Evolutionary conservation across 2,329 filamentous ascomycete genomes (phyloP), one percentile per base, ranked within the genome.

Genomic region (Lachnum nothofagi): DNA sequence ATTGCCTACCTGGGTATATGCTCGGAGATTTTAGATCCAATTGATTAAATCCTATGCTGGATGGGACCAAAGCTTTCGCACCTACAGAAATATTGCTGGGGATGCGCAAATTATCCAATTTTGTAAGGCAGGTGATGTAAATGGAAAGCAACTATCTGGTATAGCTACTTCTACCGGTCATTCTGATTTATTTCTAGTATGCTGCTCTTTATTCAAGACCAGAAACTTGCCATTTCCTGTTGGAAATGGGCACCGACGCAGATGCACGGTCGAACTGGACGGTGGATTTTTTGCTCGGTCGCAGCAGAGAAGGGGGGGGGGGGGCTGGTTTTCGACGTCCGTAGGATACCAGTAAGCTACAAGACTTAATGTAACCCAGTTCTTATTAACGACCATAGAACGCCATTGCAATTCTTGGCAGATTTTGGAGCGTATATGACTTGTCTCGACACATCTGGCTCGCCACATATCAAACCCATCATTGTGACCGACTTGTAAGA

Each of bases 1-100:
- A 10, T 29, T 52, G 12, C 49, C 44, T 2, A 41, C 12, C 14
- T 52, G 42, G 50, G 42, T 52, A 24, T 39, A 17, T 37, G 42
- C 50, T 31, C 29, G 46, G 24, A 33, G 16, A 10, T 52, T 29
- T 7, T 33, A 52, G n/a, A 16, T 52, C 24, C 39, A 35, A 3
- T 9, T 49, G 9, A 52, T 16, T 20, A 52, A 40, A 16, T 46
- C 49, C 20, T 38, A 39, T 33, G 29, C 46, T 19, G 50, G 50
- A 3, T 52, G 46, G 50, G 50, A 52, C 24, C 42, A 46, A 6
- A 49, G 44, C 37, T 39, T 52, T 19, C 41, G 50, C 20, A 33
- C 38, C 12, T 52, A 46, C 29, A 37, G 38, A 40, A 31, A 19
- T n/a, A 27, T 52, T 3, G 23, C 50, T 9, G 29, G 34, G 6